Base-by-base conservation (phyloP, 371 early-diverging fungal species). In the Lichtheimia corymbifera region DNA sequence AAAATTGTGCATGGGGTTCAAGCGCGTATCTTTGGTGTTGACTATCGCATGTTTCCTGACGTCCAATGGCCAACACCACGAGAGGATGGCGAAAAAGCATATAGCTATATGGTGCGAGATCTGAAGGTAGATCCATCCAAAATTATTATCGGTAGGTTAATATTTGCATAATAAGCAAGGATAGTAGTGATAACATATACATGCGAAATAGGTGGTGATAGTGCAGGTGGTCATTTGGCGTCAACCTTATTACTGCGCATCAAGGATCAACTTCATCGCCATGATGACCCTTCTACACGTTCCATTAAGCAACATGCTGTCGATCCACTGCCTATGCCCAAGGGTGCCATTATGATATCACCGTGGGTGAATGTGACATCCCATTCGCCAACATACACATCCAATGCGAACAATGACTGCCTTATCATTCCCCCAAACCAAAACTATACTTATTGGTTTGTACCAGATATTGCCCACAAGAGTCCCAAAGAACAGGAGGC, bases 221-320 rank as follows among this genome's bases (percentile, higher is more conserved):
- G 68, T 55, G 74, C 74, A 6, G 77, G 77, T 20, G 74, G 72
- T n/a, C 70, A 72, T 45, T 53, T 74, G 40, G 63, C 66, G 1
- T 62, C 69, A 3, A 59, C 55, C 12, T 43, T 55, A 14, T 51
- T 74, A 11, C 30, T 67, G 22, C 18, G 51, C n/a, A 20, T 65
- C 18, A 66, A 63, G 11, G 50, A 69, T 45, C 59, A 66, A 22
- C 45, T 59, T 1, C 45, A 42, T 17, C 17, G 11, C n/a, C n/a
- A n/a, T n/a, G n/a, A n/a, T 7, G 52, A 55, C 7, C 12, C 35
- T 47, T 49, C 56, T 3, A 27, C 27, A 27, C 1, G 52, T 55
- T 20, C 28, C 57, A 15, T 53, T 57, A 15, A 47, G 54, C 17
- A n/a, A n/a, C n/a, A n/a, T 57, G 61, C n/a, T n/a, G 35, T 55